These are phyloP conservation scores for Hemisphaericaspora nanyangensis DNA, from an alignment of 805 yeast species.

Conservation along the genomic window DNA sequence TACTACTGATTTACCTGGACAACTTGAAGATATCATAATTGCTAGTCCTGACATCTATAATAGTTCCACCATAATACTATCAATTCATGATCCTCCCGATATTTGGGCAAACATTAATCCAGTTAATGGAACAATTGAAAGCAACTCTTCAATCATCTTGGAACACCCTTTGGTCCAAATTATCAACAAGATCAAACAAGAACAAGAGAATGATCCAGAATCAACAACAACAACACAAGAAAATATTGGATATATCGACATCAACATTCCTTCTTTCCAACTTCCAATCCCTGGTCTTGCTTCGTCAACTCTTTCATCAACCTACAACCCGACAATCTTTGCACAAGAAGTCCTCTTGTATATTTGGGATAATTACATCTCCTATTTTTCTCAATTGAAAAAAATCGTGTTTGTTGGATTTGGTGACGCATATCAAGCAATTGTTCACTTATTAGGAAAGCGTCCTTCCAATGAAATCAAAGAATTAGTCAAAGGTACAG, in stretches of 20 bases:
- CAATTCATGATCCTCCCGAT: conserved; percentile 89
- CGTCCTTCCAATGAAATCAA: conserved; percentile 54
- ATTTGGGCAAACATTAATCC: conserved; percentile 88
- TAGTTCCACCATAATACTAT: conserved; percentile 58
- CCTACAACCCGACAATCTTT: conserved; percentile 57
- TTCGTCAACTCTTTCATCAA: conserved; percentile 29
- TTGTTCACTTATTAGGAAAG: conserved; percentile 85
- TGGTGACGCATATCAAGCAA: conserved; percentile 85
- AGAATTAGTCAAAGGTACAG: conserved; percentile 62
- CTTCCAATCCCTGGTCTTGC: conserved; percentile 21
- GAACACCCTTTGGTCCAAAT: conserved; percentile 65
- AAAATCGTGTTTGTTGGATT: conserved; percentile 79
- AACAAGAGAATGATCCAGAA: conserved; percentile 12
- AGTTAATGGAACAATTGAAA: conserved; percentile 69
- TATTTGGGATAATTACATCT: conserved; percentile 88
- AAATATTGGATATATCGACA: conserved; percentile 73
- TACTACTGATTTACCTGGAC: conserved; percentile 42
- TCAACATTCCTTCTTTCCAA: conserved; percentile 66
- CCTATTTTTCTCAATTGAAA: conserved; percentile 60
- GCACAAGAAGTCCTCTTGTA: conserved; percentile 76
- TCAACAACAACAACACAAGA: conserved; percentile 10
- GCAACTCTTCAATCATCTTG: conserved; percentile 66
- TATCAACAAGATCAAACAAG: conserved; percentile 52
- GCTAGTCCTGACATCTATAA: conserved; percentile 70
- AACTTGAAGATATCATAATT: conserved; percentile 59